phyloP scores from a whole-genome alignment of 345 rosid species.

The Cardiospermum halicacabum region DNA sequence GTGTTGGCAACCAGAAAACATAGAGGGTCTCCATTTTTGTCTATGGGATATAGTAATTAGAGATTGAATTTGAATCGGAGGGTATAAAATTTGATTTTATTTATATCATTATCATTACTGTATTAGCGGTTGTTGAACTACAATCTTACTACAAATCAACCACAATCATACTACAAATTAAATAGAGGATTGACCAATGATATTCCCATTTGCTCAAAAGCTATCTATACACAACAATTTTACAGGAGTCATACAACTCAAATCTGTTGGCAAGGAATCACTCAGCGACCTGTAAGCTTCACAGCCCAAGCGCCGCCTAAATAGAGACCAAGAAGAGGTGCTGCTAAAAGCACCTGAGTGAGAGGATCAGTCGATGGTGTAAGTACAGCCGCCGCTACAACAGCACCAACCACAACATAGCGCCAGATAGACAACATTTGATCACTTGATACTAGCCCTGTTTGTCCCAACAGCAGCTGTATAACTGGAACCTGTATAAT shows the following conservation, averaged over 20 bases:
- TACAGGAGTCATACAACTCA: not conserved
- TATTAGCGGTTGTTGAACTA: not conserved
- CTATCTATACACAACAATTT: constrained; percentile 7
- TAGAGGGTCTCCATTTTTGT: not conserved
- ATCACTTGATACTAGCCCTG: constrained; percentile 81
- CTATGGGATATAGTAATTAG: not conserved
- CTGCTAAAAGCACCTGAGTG: constrained; percentile 87
- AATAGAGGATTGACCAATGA: not conserved
- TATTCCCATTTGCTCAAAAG: not conserved
- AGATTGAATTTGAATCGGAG: not conserved
- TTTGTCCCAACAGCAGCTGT: constrained; percentile 87
- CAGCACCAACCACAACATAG: constrained; percentile 93
- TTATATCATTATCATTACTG: not conserved
- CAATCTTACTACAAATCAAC: not conserved
- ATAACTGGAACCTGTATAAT: constrained; percentile 85
- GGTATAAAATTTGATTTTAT: not conserved
- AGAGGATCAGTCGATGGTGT: constrained; percentile 99
- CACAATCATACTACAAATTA: not conserved
- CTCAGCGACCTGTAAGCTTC: constrained; percentile 75
- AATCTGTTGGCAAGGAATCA: not conserved
- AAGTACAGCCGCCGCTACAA: constrained; percentile 84
- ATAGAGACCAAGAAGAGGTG: constrained; percentile 87
- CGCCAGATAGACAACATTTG: constrained; percentile 97
- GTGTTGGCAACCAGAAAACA: not conserved
- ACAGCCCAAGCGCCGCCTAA: constrained; percentile 94